Percentiles rank a stretch among this genome's conserved stretches.
phyloP scores from a whole-genome alignment of 2,329 filamentous ascomycete species.

The Colletotrichum tanaceti region DNA sequence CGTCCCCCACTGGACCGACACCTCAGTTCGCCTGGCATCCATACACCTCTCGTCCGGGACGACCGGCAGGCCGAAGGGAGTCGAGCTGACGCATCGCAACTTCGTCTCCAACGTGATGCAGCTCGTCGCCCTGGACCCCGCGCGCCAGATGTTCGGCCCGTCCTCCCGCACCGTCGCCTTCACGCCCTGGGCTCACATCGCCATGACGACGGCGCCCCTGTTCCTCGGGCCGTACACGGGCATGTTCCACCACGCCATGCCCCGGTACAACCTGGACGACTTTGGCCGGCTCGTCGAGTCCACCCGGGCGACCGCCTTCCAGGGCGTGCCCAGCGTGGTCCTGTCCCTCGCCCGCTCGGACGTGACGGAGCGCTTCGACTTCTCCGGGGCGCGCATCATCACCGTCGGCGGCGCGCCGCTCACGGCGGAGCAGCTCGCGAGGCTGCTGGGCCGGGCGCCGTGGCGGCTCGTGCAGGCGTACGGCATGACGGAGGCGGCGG shows the following conservation, averaged over 20 bases:
- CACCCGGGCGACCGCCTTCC: conserved; percentile 52
- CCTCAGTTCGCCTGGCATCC: conserved; percentile 50
- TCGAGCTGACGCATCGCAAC: conserved; percentile 86
- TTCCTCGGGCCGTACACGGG: conserved; percentile 58
- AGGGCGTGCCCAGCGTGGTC: conserved; percentile 55
- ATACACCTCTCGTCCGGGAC: conserved; percentile 70
- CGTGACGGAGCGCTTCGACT: conserved; percentile 51
- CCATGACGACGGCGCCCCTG: conserved; percentile 56
- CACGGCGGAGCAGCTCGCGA: conserved; percentile 49
- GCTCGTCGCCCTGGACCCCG: conserved; percentile 51
- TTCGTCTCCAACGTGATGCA: conserved; percentile 75
- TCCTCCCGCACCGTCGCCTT: conserved; percentile 53
- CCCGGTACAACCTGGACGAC: conserved; percentile 51
- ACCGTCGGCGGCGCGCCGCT: conserved; percentile 52
- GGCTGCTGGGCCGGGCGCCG: conserved; percentile 47
- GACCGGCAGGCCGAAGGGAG: conserved; percentile 91
- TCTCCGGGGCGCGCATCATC: conserved; percentile 52
- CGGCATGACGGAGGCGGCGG: conserved; percentile 59
- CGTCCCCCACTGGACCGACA: conserved; percentile 53
- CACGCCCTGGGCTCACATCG: conserved; percentile 59
- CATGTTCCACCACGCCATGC: conserved; percentile 59
- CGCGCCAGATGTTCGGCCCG: conserved; percentile 48
- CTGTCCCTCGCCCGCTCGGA: conserved; percentile 52
- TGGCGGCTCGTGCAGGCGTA: conserved; percentile 57
- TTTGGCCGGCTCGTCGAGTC: conserved; percentile 51